Conservation (phyloP, 768 basidiomycete species). For the Pleurotus pulmonarius region DNA sequence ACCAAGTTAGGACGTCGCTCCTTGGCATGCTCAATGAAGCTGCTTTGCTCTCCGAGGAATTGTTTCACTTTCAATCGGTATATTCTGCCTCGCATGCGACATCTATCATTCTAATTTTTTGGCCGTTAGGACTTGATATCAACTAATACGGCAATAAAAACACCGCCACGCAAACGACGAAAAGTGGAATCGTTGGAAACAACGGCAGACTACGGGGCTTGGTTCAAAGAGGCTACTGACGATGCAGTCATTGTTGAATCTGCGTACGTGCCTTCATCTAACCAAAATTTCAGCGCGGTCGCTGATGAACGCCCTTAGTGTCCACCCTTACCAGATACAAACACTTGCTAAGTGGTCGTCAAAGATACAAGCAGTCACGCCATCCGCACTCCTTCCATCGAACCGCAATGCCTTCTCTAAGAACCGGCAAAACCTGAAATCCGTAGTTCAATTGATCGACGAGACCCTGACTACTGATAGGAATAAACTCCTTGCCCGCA, state of each 20-base stretch:
- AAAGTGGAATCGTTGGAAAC: slow-evolving; percentile 30
- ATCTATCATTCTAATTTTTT: background rate
- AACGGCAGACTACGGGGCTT: slow-evolving; percentile 25
- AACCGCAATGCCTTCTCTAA: slow-evolving; percentile 69
- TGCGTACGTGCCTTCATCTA: slow-evolving; percentile 33
- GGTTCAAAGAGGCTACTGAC: slow-evolving; percentile 39
- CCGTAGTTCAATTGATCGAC: slow-evolving; percentile 73
- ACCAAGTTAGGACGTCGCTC: slow-evolving; percentile 41
- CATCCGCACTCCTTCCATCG: slow-evolving; percentile 66
- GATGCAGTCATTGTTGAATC: slow-evolving; percentile 45
- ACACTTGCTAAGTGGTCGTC: slow-evolving; percentile 93
- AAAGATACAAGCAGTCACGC: slow-evolving; percentile 91
- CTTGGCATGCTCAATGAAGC: slow-evolving; percentile 59
- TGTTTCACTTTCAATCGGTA: slow-evolving; percentile 70
- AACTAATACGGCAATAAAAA: slow-evolving; percentile 41
- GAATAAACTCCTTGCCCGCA: slow-evolving; percentile 57
- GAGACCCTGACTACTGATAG: slow-evolving; percentile 59
- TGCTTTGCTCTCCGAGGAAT: slow-evolving; percentile 55
- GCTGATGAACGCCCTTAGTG: slow-evolving; percentile 32
- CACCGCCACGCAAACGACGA: slow-evolving; percentile 57
- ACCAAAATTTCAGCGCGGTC: background rate
- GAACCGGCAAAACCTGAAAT: slow-evolving; percentile 53
- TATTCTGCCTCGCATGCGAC: slow-evolving; percentile 7
- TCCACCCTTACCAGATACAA: slow-evolving; percentile 67
- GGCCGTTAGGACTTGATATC: slow-evolving; percentile 36